A percentile compares a stretch with the other conserved stretches of the same genome.
phyloP scores from a whole-genome alignment of 2,329 filamentous ascomycete genomes.

The Ambrosiella cleistominuta region DNA sequence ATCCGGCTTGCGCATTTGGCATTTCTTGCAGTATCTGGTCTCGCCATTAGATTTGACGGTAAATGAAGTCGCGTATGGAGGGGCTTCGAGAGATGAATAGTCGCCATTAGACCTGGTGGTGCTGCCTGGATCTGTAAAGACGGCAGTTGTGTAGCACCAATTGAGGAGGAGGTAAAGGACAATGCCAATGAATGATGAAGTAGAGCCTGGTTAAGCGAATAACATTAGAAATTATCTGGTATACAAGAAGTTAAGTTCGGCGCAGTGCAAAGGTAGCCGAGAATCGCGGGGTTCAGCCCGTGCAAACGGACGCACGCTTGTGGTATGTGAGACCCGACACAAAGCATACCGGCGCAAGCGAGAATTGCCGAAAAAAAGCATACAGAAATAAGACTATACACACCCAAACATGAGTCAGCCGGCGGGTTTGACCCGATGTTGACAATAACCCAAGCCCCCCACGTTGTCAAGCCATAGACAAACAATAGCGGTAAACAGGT shows the following conservation, averaged over 20 bases:
- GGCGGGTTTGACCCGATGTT: constrained; percentile 46
- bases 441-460: constrained; percentile 78
- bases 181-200: constrained; percentile 35
- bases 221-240: no score
- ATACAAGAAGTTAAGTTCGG: no score
- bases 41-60: constrained; percentile 87
- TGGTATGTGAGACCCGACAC: no score
- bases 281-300: no score
- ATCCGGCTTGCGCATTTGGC: constrained; percentile 84
- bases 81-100: constrained; percentile 48
- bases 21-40: constrained; percentile 90
- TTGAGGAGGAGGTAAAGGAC: constrained; percentile 63
- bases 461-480: constrained; percentile 78
- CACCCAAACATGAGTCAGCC: constrained; percentile 40
- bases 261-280: no score
- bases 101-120: constrained; percentile 41
- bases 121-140: constrained; percentile 77
- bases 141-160: constrained; percentile 78
- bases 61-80: constrained; percentile 48
- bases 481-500: constrained; percentile 79
- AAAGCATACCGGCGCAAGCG: not conserved
- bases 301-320: no score
- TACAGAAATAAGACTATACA: constrained; percentile 14
- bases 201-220: not conserved
- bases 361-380: not conserved